phyloP scores from a whole-genome alignment of 1,139 yeast species.

The Nakaseomyces glabratus region DNA sequence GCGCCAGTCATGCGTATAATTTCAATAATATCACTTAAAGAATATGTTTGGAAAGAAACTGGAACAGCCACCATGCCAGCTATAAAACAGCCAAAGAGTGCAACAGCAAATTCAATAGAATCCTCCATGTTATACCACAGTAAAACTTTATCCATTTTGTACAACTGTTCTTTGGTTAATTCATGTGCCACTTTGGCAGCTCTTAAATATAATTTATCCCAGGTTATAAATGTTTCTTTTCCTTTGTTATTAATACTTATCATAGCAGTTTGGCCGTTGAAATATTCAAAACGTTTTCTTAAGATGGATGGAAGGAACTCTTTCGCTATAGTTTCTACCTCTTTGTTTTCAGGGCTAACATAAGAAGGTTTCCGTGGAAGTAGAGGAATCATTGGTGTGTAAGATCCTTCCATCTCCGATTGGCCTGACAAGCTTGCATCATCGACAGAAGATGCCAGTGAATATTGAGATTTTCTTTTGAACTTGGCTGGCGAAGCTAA shows the following conservation, averaged over 20 bases:
- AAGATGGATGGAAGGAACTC: conserved; percentile 66
- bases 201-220: conserved; percentile 81
- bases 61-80: conserved; percentile 97
- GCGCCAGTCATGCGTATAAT: conserved; percentile 70
- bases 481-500: conserved; percentile 11
- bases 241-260: conserved; percentile 68
- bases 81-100: conserved; percentile 82
- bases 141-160: conserved; percentile 75
- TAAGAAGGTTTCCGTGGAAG: conserved; percentile 43
- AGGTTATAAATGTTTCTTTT: conserved; percentile 69
- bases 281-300: conserved; percentile 58
- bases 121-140: conserved; percentile 79
- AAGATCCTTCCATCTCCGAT: conserved; percentile 10
- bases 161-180: conserved; percentile 64
- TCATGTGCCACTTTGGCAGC: conserved; percentile 88
- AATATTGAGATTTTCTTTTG: conserved; percentile 14
- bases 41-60: conserved; percentile 61
- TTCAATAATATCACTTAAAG: conserved; percentile 55
- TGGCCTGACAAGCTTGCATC: conserved; percentile 7
- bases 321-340: conserved; percentile 29
- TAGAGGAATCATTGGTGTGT: conserved; percentile 44
- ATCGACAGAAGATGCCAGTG: conserved; percentile 15
- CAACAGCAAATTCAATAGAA: conserved; percentile 74
- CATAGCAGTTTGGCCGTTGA: conserved; percentile 63
- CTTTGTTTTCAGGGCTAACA: conserved; percentile 10